Evolutionary conservation across 2,329 filamentous ascomycete genomes (phyloP).

Genomic region (Ceratocystiopsis minuta): DNA sequence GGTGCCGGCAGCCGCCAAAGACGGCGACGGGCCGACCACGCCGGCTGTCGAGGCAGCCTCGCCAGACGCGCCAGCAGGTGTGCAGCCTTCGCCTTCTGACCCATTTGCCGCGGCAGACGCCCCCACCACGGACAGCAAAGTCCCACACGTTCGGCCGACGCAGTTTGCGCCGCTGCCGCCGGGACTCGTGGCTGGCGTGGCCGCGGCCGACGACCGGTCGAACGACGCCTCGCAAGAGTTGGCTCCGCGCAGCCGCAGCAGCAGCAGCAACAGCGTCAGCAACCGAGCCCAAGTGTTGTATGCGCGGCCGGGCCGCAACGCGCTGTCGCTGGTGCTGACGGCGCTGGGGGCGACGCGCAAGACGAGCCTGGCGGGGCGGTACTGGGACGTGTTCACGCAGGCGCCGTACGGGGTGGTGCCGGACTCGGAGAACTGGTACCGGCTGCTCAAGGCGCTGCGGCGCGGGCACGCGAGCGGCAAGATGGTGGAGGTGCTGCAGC

Average conservation of each 20-base stretch:
- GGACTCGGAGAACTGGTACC: constrained; percentile 52
- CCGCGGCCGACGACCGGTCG: too few relatives aligned
- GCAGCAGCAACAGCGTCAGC: background rate
- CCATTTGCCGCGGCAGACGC: too few relatives aligned
- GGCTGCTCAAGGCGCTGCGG: constrained; percentile 50
- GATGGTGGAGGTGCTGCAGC: constrained; percentile 38
- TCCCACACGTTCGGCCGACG: background rate
- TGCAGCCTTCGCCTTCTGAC: too few relatives aligned
- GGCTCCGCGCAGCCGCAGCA: background rate
- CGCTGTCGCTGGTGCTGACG: constrained; percentile 51
- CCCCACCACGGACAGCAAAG: too few relatives aligned
- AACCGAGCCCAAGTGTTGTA: constrained; percentile 11
- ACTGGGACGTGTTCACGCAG: constrained; percentile 59
- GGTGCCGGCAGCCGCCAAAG: background rate
- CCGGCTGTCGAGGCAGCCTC: too few relatives aligned
- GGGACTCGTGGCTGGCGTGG: background rate
- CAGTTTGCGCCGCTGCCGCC: constrained; percentile 1
- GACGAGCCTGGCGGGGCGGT: constrained; percentile 45
- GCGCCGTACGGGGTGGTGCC: constrained; percentile 43
- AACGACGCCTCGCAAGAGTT: too few relatives aligned
- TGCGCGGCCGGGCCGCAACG: constrained; percentile 32
- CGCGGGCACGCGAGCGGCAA: constrained; percentile 46
- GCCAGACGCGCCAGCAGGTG: too few relatives aligned
- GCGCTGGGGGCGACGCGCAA: constrained; percentile 42
- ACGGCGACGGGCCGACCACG: background rate